Base-by-base conservation (phyloP, 495 filamentous ascomycete species). In the Cladorrhinum samala region DNA sequence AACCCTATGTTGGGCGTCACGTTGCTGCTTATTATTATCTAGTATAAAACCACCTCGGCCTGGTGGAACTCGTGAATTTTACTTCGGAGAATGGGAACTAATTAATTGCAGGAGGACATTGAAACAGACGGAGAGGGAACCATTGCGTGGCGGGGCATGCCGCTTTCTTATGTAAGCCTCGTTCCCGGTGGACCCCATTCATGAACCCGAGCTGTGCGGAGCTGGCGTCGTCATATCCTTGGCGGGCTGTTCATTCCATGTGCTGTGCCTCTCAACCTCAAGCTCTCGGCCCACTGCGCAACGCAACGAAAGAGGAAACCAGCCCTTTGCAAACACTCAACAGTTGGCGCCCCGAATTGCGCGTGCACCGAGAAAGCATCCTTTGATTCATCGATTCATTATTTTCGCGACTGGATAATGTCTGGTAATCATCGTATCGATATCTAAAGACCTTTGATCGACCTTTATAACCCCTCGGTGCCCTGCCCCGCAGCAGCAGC, bases 171-270 rank as follows among this genome's bases (percentile, higher is more conserved):
- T 47, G 45, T 47, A 47, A 47, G 6, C 45, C 23, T 14, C 9
- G 45, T 7, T 33, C n/a, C n/a, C n/a, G n/a, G n/a, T n/a, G n/a
- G n/a, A n/a, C n/a, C n/a, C n/a, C n/a, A n/a, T n/a, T n/a, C n/a
- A n/a, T n/a, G n/a, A n/a, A n/a, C n/a, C n/a, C 8, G 17, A 5
- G 13, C 39, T 41, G 39, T 41, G 17, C 39, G 39, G 39, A 41
- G 5, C 39, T 41, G 39, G 39, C 45, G 21, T 47, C 45, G 45
- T 47, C 45, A 47, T 47, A 33, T 47, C 30, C 45, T 47, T 47
- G 45, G 45, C 45, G 9, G 42, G 42, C 24, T 33, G 39, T 14
- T 33, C 5, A 20, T 33, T 17, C 18, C 2, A 9, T 46, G 43
- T 27, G 43, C 43, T 24, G 18, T 24, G 21, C 45, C 13, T 47